Conservation (phyloP, 768 basidiomycete species). For the Mycena vitilis region DNA sequence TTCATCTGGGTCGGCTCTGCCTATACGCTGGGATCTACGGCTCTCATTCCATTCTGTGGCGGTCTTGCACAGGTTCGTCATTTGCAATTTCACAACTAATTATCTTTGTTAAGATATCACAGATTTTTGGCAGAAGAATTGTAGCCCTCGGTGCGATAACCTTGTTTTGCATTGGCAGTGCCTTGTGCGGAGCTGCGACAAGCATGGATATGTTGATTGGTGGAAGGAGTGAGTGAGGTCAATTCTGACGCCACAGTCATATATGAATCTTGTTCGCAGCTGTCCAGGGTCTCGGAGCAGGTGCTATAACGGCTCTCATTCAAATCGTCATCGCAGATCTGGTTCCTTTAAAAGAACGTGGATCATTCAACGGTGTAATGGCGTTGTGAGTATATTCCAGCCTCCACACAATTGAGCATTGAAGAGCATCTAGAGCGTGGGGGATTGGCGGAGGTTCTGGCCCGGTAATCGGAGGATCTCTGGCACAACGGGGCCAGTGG, state of each 20-base stretch:
- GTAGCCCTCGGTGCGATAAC: constrained; percentile 45
- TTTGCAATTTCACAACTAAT: constrained; percentile 6
- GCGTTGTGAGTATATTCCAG: constrained; percentile 44
- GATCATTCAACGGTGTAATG: constrained; percentile 50
- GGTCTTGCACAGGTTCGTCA: constrained; percentile 44
- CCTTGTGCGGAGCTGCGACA: constrained; percentile 54
- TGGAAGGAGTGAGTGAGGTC: constrained; percentile 47
- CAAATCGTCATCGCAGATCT: constrained; percentile 60
- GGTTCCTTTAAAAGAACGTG: constrained; percentile 58
- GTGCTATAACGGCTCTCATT: constrained; percentile 50
- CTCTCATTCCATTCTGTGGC: constrained; percentile 47
- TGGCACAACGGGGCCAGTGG: constrained; percentile 50
- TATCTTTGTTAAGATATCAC: not conserved
- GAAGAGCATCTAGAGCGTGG: constrained; percentile 41
- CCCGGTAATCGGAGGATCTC: constrained; percentile 50
- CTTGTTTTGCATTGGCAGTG: constrained; percentile 56
- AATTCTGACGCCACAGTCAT: not conserved
- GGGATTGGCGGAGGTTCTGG: constrained; percentile 49
- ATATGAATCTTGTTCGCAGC: constrained; percentile 37
- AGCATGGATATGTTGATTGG: constrained; percentile 56
- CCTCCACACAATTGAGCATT: constrained; percentile 4
- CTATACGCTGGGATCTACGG: constrained; percentile 44
- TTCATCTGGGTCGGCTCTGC: constrained; percentile 44
- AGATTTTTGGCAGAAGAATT: constrained; percentile 54
- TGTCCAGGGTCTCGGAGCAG: constrained; percentile 55